Base-by-base conservation (phyloP, 345 rosid species). In the Citrus australasica region DNA sequence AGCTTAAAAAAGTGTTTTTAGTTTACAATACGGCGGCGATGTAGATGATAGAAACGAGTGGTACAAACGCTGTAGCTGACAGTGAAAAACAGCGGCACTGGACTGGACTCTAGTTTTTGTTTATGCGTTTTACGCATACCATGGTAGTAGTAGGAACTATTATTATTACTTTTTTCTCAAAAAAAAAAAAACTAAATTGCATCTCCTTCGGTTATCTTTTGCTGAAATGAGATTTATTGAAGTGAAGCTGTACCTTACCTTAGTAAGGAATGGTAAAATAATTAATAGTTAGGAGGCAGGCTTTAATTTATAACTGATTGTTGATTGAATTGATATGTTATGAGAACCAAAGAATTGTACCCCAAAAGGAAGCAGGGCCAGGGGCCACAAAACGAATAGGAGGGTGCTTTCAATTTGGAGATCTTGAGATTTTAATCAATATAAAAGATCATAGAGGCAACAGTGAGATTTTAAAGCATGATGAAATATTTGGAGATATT, bases 331-430 rank as follows among this genome's bases (percentile, higher is more conserved):
- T 61, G 61, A 67, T 71, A 46, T 67, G 24, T 2, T 17, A 5
- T 53, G 22, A 53, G 28, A 38, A 38, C 35, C 25, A 67, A 74
- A 79, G 74, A 67, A 42, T 58, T 56, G 60, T 67, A 74, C 42
- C 72, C 33, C 74, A 79, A 67, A 77, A 35, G 65, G 7, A n/a
- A 46, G 55, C 27, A 40, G 55, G 63, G 30, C 32, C 16, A 24
- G 21, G 42, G 30, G 30, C 51, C 64, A 6, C 75, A 22, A 5
- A 56, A 33, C 60, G 65, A 58, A 13, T 40, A 22, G 38, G 58
- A 27, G 24, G 46, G 25, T 51, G 61, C 28, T 24, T 22, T 32
- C 24, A 38, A 76, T 51, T 27, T 68, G 24, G 79, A 51, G 14
- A 27, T 11, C 10, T 4, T 32, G 14, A 48, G 25, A 24, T 28